Conservation (phyloP, 1,284 basidiomycete genomes). For the Stereum hirsutum region DNA sequence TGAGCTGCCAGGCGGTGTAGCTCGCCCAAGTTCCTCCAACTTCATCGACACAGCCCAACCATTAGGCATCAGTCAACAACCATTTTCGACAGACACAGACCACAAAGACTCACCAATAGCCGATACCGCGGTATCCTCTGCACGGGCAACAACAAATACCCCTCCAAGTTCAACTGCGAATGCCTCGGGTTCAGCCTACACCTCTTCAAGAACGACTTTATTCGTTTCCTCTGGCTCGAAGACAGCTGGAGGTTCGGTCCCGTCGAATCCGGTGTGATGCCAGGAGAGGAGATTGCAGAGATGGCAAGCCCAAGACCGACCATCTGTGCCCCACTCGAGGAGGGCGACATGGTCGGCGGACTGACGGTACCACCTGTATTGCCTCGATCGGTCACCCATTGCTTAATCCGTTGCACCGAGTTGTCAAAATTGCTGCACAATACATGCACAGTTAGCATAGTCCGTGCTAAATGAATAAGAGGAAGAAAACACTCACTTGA, state of each 20-base stretch:
- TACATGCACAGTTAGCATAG: constrained; percentile 2
- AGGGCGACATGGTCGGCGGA: constrained; percentile 42
- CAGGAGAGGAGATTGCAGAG: constrained; percentile 44
- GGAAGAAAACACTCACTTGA: constrained; percentile 61
- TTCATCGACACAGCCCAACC: constrained; percentile 19
- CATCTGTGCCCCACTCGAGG: constrained; percentile 51
- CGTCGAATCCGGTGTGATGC: constrained; percentile 28
- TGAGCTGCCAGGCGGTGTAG: constrained; percentile 63
- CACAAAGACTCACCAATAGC: constrained; percentile 55
- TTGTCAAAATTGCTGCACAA: constrained; percentile 87
- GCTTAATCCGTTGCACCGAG: constrained; percentile 77
- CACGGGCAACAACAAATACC: constrained; percentile 89
- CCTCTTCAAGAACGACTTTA: constrained; percentile 81
- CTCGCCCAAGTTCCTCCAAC: constrained; percentile 79
- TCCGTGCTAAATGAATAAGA: too few relatives aligned
- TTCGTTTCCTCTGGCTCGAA: constrained; percentile 76
- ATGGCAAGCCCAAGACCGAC: constrained; percentile 52
- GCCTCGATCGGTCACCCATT: constrained; percentile 63
- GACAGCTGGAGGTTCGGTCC: constrained; percentile 31
- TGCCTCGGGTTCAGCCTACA: constrained; percentile 82
- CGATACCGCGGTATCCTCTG: constrained; percentile 96
- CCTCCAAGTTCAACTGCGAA: constrained; percentile 94
- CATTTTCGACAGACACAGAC: not conserved
- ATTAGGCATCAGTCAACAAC: constrained; percentile 9
- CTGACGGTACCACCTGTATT: constrained; percentile 29